Percentiles rank a stretch among this genome's conserved stretches.
Evolutionary conservation across 768 basidiomycete species (phyloP).

Genomic region (Dendrothele bispora): DNA sequence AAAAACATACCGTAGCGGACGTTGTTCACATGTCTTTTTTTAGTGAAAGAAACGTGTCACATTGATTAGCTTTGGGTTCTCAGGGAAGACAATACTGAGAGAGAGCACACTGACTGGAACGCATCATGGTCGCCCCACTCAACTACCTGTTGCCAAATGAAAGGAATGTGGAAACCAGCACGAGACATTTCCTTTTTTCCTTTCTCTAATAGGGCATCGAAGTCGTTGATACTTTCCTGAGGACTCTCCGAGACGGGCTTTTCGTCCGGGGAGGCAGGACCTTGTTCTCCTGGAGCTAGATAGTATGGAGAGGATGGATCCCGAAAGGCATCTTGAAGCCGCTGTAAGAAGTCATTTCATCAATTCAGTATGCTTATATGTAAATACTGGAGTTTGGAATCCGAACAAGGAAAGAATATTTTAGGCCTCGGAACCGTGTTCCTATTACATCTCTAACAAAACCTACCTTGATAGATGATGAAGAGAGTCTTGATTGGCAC

Average conservation of each 20-base stretch:
- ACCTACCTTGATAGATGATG: not conserved
- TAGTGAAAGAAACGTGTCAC: not conserved
- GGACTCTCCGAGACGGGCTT: slow-evolving; percentile 14
- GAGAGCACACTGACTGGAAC: slow-evolving; percentile 56
- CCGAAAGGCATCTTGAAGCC: slow-evolving; percentile 59
- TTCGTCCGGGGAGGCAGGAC: slow-evolving; percentile 61
- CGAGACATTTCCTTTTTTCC: slow-evolving; percentile 43
- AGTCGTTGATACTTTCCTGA: slow-evolving; percentile 5
- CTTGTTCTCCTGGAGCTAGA: slow-evolving; percentile 55
- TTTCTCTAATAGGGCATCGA: slow-evolving; percentile 21
- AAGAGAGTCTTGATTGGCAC: not conserved
- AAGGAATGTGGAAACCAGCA: slow-evolving; percentile 57
- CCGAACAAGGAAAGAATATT: not conserved
- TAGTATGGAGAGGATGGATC: slow-evolving; percentile 69
- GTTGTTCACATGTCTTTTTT: slow-evolving; percentile 73
- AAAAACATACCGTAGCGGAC: slow-evolving; percentile 60
- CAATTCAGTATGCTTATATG: no score
- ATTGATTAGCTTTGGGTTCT: slow-evolving; percentile 3
- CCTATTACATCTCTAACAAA: not conserved
- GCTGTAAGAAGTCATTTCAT: no score
- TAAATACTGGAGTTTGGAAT: no score
- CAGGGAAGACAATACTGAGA: not conserved
- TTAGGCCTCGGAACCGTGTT: not conserved
- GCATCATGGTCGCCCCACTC: slow-evolving; percentile 81
- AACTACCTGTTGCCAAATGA: slow-evolving; percentile 79